A percentile compares a stretch with the other conserved stretches of the same genome.
phyloP scores from a whole-genome alignment of 768 basidiomycete genomes.

The Xerocomus spinulosus region DNA sequence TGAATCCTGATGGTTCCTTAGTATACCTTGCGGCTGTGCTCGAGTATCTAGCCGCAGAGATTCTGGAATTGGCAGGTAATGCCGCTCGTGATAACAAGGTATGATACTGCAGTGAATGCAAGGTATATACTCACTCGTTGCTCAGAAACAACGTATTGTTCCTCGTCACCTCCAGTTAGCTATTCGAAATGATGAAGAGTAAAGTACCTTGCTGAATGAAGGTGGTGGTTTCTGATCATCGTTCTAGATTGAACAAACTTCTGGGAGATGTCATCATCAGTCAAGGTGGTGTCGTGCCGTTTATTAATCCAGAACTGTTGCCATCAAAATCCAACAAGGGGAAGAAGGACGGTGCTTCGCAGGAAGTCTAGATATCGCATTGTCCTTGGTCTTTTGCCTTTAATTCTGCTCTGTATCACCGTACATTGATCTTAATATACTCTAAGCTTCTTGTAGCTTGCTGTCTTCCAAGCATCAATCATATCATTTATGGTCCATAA shows the following conservation, averaged over 20 bases:
- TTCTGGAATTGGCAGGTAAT: constrained; percentile 80
- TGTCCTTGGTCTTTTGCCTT: neutral
- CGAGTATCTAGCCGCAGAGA: constrained; percentile 84
- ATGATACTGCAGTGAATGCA: neutral
- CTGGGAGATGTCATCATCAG: constrained; percentile 63
- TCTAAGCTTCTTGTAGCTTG: constrained; percentile 24
- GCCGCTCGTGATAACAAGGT: constrained; percentile 72
- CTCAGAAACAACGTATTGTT: constrained; percentile 67
- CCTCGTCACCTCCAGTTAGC: constrained; percentile 75
- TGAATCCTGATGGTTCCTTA: constrained; percentile 20
- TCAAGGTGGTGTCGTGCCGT: constrained; percentile 73
- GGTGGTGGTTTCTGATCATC: neutral
- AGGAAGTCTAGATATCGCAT: constrained; percentile 39
- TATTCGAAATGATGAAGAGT: constrained; percentile 75
- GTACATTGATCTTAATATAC: constrained; percentile 29
- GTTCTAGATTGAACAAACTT: constrained; percentile 48
- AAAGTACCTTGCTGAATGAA: constrained; percentile 14
- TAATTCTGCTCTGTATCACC: constrained; percentile 21
- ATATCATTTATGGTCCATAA: neutral
- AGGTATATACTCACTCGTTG: neutral
- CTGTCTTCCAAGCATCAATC: neutral
- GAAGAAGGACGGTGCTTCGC: constrained; percentile 47
- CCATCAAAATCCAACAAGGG: constrained; percentile 44
- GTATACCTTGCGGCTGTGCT: constrained; percentile 84
- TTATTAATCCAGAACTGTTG: constrained; percentile 49